Evolutionary conservation across 2,329 filamentous ascomycete genomes (phyloP).

Genomic region (Tolypocladium ovalisporum): DNA sequence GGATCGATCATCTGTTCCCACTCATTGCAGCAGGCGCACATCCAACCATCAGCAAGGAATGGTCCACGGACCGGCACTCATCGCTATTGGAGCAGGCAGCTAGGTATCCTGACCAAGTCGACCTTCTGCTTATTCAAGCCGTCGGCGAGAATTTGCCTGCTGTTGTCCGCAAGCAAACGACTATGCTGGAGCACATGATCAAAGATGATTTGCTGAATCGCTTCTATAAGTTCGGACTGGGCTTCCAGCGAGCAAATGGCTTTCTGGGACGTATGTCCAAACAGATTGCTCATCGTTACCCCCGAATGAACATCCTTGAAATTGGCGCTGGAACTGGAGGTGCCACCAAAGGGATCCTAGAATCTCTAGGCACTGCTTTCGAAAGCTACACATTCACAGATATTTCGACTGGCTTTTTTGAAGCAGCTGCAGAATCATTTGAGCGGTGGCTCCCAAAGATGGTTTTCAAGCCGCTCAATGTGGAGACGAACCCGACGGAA

Average conservation of each 20-base stretch:
- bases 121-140: constrained; percentile 10
- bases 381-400: constrained; percentile 33
- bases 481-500: constrained; percentile 10
- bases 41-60: neutral
- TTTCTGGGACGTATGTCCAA: constrained; percentile 12
- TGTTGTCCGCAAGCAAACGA: neutral
- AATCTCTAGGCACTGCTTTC: constrained; percentile 17
- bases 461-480: constrained; percentile 13
- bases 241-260: neutral
- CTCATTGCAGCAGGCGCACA: neutral
- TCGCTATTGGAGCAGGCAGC: neutral
- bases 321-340: constrained; percentile 32
- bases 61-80: neutral
- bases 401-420: constrained; percentile 29
- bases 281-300: constrained; percentile 24
- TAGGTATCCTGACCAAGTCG: constrained; percentile 9
- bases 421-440: constrained; percentile 19
- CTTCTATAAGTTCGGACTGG: constrained; percentile 16
- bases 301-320: constrained; percentile 28
- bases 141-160: neutral
- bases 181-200: constrained; percentile 16
- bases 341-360: constrained; percentile 24
- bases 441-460: constrained; percentile 7
- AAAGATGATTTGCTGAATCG: constrained; percentile 18
- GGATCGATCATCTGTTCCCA: neutral